Evolutionary conservation across 164 flowering plant genomes (phyloP).

Genomic region (Stephania yunnanensis): DNA sequence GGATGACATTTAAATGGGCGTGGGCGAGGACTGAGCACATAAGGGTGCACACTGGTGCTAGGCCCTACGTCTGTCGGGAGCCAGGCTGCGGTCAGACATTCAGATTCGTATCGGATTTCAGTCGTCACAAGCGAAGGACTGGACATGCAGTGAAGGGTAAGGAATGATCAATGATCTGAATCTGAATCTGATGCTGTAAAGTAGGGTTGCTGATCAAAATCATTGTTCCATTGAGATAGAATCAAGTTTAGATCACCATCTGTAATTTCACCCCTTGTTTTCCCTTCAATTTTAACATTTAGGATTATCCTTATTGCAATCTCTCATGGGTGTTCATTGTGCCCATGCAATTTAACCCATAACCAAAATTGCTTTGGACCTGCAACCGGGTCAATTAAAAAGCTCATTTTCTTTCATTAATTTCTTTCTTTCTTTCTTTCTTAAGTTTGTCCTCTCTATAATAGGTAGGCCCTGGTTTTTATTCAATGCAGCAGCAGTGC

Average conservation of each 20-base stretch:
- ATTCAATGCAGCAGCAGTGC: neutral
- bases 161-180: too few relatives aligned
- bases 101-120: conserved; percentile 95
- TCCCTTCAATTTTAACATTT: neutral
- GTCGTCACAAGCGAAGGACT: conserved; percentile 97
- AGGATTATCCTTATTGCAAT: conserved; percentile 10
- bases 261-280: conserved; percentile 1
- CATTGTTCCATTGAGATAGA: conserved; percentile 12
- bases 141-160: conserved; percentile 60
- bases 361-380: conserved; percentile 3
- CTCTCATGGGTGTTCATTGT: conserved; percentile 18
- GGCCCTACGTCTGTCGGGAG: conserved; percentile 82
- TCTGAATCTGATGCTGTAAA: conserved; percentile 8
- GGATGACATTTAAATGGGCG: conserved; percentile 98
- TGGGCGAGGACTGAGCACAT: conserved; percentile 99
- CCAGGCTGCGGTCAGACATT: conserved; percentile 93
- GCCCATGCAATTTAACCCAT: conserved; percentile 10
- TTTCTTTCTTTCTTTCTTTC: too few relatives aligned
- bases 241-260: neutral
- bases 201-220: conserved; percentile 9
- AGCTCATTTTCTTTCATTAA: too few relatives aligned
- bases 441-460: too few relatives aligned
- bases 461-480: too few relatives aligned
- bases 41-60: conserved; percentile 94
- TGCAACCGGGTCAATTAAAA: neutral